These are phyloP conservation scores for Hymenoscyphus salicellus DNA, from an alignment of 2,329 filamentous ascomycete genomes.

Conservation along the genomic window DNA sequence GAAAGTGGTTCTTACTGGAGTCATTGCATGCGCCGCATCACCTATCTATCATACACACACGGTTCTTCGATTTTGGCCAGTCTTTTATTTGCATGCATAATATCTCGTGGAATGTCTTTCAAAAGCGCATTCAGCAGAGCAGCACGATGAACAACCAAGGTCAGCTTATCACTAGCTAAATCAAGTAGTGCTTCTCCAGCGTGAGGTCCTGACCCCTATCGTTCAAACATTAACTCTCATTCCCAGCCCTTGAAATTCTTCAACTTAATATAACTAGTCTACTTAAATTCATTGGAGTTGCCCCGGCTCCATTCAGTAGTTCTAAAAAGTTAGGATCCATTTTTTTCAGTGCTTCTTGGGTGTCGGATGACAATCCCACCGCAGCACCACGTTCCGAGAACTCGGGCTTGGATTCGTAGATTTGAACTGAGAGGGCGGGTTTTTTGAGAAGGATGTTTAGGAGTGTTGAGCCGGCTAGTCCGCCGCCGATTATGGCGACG, in stretches of 20 bases:
- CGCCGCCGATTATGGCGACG: conserved; percentile 11
- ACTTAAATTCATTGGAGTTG: conserved; percentile 1
- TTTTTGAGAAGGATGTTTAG: conserved; percentile 1
- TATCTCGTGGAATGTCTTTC: background rate
- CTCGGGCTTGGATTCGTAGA: conserved; percentile 8
- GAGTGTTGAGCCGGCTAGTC: conserved; percentile 9
- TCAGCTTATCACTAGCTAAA: background rate
- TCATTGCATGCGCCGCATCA: conserved; percentile 60
- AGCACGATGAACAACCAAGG: conserved; percentile 3
- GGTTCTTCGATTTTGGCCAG: background rate
- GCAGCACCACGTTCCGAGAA: conserved; percentile 7
- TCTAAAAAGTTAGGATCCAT: background rate
- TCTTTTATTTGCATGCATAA: conserved; percentile 2
- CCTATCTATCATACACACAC: conserved; percentile 50
- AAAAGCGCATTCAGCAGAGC: conserved; percentile 1
- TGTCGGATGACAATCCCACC: conserved; percentile 1
- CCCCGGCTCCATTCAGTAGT: background rate
- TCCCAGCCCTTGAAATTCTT: no score
- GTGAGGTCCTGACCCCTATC: background rate
- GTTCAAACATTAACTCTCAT: no score
- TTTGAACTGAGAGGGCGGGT: conserved; percentile 2
- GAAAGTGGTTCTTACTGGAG: conserved; percentile 38
- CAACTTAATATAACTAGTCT: no score
- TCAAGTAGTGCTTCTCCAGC: background rate
- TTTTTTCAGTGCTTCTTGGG: conserved; percentile 1